A percentile compares a stretch with the other conserved stretches of the same genome.
Conservation (phyloP, 179 eudicot species). For the Silene noctiflora region DNA sequence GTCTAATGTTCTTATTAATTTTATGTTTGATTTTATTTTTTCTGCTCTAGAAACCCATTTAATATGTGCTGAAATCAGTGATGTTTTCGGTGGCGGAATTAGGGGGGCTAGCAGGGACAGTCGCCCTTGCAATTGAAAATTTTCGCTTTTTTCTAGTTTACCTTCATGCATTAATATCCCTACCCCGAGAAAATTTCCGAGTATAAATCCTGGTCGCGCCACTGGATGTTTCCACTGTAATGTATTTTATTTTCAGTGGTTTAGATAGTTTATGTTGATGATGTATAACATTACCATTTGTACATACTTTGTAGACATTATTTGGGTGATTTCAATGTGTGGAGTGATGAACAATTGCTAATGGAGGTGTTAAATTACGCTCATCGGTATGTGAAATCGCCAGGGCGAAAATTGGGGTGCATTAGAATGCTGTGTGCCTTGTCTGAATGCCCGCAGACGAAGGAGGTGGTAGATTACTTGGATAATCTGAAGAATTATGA, state of each 20-base stretch:
- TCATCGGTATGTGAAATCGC: neutral
- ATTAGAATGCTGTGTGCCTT: slow-evolving; percentile 21
- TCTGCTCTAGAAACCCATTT: too few species aligned
- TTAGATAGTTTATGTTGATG: neutral
- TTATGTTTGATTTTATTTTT: neutral
- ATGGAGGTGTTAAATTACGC: slow-evolving; percentile 19
- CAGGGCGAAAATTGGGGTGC: neutral
- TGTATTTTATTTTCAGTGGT: neutral
- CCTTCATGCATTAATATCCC: neutral
- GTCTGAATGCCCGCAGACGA: slow-evolving; percentile 36
- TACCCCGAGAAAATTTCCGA: too few species aligned
- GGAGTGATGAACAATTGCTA: neutral
- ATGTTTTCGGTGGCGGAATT: neutral
- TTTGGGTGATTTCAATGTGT: slow-evolving; percentile 8
- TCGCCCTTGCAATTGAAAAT: neutral
- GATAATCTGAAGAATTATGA: slow-evolving; percentile 75
- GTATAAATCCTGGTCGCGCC: too few species aligned
- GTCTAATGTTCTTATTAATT: neutral
- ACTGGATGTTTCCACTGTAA: neutral
- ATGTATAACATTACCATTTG: neutral
- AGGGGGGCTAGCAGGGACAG: neutral
- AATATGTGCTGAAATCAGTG: neutral
- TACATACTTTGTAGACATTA: neutral
- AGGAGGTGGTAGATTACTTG: slow-evolving; percentile 61
- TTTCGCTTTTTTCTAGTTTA: too few species aligned